Conservation (phyloP, 371 early-diverging fungal genomes). For the Amoeboradix gromovi region DNA sequence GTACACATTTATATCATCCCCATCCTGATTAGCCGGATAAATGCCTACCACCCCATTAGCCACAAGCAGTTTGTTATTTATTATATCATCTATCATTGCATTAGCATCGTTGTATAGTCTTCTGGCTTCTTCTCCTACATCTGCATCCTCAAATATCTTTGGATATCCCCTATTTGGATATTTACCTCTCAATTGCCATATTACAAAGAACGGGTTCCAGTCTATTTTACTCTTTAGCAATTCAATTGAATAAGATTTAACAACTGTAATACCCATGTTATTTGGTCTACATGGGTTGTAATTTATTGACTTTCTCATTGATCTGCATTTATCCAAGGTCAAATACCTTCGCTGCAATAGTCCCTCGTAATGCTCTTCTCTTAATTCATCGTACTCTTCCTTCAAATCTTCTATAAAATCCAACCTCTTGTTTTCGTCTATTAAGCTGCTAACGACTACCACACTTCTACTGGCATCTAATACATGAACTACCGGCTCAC, state of each 20-base stretch:
- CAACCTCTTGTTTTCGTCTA: slow-evolving; percentile 35
- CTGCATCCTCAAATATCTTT: slow-evolving; percentile 70
- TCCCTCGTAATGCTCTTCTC: slow-evolving; percentile 68
- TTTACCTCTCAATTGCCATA: slow-evolving; percentile 70
- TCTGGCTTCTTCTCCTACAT: slow-evolving; percentile 59
- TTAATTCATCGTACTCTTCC: slow-evolving; percentile 69
- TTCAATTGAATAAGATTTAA: slow-evolving; percentile 33
- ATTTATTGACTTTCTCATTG: slow-evolving; percentile 11
- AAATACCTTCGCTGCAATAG: slow-evolving; percentile 46
- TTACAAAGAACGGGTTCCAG: slow-evolving; percentile 86
- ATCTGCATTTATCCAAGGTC: slow-evolving; percentile 31
- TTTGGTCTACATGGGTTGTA: slow-evolving; percentile 36
- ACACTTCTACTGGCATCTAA: slow-evolving; percentile 45
- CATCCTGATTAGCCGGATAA: slow-evolving; percentile 54
- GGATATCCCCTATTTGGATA: slow-evolving; percentile 83
- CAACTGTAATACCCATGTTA: slow-evolving; percentile 33
- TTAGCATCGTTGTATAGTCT: slow-evolving; percentile 54
- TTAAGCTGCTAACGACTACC: slow-evolving; percentile 35
- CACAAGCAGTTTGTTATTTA: slow-evolving; percentile 28
- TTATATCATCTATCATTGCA: slow-evolving; percentile 38
- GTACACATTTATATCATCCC: slow-evolving; percentile 53
- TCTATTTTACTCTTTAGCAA: slow-evolving; percentile 44
- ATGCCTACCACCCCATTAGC: slow-evolving; percentile 51
- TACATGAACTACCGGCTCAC: slow-evolving; percentile 31
- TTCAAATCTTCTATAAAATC: slow-evolving; percentile 54